Base-by-base conservation (phyloP, 805 yeast species). In the Brettanomyces custersianus region DNA sequence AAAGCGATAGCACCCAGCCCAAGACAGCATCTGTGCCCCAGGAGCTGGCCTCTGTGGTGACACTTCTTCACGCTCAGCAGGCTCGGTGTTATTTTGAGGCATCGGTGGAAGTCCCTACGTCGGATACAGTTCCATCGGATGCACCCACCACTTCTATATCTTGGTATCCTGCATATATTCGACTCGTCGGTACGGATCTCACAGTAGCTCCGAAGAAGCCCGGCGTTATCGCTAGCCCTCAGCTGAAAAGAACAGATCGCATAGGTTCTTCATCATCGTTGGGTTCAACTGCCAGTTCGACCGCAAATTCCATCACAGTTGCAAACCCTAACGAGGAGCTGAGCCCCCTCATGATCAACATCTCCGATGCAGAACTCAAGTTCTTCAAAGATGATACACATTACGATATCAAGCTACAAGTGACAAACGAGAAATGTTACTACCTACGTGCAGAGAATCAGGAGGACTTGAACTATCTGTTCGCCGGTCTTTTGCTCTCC, bases 1-100 rank as follows among this genome's bases (percentile, higher is more conserved):
- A 10, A 11, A 18, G 18, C 15, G 17, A 27, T 3, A 13, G 15
- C 15, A 3, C 30, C 12, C 11, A 15, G 10, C 10, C 25, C 10
- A n/a, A n/a, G 2, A 22, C 12, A 2, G 25, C 12, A 2, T 13
- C 8, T 17, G 31, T 26, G 16, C 82, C 87, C 0, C 72, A 73
- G 12, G 90, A 83, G 50, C 63, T 85, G 51, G 57, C 74, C 12
- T 94, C 95, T 0, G 68, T 82, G 9, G 70, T 84, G 26, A 77
- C 84, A 16, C 64, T 85, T 44, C 63, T 82, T 37, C 71, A 72
- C 31, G 77, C 87, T 15, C 94, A 85, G 50, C 74, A 74, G 42
- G 66, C 74, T 18, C 66, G 94, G 33, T 64, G 72, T 6, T 84
- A 85, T 54, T 65, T 62, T 31, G 72, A 66, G 40, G 43, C 48